Conservation (phyloP, 148 eudicot genomes). For the Heliosperma pusillum region DNA sequence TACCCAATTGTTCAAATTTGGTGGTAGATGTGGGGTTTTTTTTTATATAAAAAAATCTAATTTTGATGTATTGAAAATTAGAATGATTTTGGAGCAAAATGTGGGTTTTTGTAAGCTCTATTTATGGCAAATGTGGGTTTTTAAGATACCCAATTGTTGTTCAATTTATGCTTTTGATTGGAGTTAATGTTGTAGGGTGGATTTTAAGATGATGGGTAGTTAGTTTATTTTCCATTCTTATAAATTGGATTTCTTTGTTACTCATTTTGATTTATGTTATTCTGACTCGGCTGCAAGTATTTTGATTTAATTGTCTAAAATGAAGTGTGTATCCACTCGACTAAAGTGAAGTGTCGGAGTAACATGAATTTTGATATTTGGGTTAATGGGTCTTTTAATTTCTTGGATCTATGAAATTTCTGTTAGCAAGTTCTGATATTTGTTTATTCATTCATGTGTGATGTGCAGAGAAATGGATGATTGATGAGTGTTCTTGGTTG, state of each 20-base stretch:
- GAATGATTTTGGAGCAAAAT: slow-evolving; percentile 3
- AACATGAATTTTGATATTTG: background rate
- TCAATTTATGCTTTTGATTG: background rate
- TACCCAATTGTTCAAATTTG: slow-evolving; percentile 7
- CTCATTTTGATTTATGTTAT: no score
- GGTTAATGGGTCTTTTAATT: background rate
- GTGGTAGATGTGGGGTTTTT: slow-evolving; percentile 1
- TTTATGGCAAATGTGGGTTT: slow-evolving; percentile 15
- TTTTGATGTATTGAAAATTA: background rate
- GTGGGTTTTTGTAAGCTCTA: background rate
- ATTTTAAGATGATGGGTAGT: slow-evolving; percentile 5
- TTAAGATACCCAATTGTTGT: slow-evolving; percentile 15
- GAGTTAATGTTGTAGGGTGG: background rate
- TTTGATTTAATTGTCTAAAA: no score
- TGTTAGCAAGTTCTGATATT: background rate
- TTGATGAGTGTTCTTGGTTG: slow-evolving; percentile 23
- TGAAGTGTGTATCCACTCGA: no score
- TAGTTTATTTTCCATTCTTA: slow-evolving; percentile 8
- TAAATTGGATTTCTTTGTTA: slow-evolving; percentile 2
- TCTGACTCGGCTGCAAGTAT: no score
- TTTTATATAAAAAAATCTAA: background rate
- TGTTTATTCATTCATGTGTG: background rate
- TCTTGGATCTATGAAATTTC: slow-evolving; percentile 18
- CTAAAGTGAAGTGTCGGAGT: no score
- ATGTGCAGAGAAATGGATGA: slow-evolving; percentile 22